Evolutionary conservation across 148 eudicot species (phyloP).

Genomic region (Oxyria digyna): DNA sequence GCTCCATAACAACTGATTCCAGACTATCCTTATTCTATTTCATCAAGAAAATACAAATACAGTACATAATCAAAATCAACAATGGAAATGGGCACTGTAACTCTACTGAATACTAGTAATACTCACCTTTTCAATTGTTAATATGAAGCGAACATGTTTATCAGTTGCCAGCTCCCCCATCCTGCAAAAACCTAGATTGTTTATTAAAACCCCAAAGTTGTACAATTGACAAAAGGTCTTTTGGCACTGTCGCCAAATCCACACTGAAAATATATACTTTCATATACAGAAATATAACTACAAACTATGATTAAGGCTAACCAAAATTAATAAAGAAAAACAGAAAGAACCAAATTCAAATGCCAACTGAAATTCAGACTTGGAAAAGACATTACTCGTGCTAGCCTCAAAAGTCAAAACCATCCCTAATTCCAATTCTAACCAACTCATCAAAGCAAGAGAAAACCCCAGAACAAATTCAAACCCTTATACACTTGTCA

Average conservation of each 20-base stretch:
- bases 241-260: neutral
- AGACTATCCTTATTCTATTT: slow-evolving; percentile 55
- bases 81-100: neutral
- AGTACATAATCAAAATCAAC: neutral
- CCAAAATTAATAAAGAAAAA: too few relatives aligned
- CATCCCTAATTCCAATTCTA: too few relatives aligned
- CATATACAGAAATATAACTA: too few relatives aligned
- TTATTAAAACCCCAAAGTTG: neutral
- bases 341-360: too few relatives aligned
- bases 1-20: slow-evolving; percentile 81
- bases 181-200: slow-evolving; percentile 11
- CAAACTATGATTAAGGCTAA: too few relatives aligned
- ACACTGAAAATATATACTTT: neutral
- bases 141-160: slow-evolving; percentile 55
- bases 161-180: slow-evolving; percentile 50
- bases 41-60: slow-evolving; percentile 2
- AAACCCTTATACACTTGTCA: too few relatives aligned
- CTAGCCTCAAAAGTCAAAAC: too few relatives aligned
- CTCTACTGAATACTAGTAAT: neutral
- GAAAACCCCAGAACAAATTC: too few relatives aligned
- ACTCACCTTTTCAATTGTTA: slow-evolving; percentile 63
- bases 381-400: too few relatives aligned
- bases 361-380: too few relatives aligned
- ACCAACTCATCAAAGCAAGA: too few relatives aligned
- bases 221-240: neutral